Evolutionary conservation across 2,329 filamentous ascomycete species (phyloP).

Genomic region (Dothistroma septosporum): DNA sequence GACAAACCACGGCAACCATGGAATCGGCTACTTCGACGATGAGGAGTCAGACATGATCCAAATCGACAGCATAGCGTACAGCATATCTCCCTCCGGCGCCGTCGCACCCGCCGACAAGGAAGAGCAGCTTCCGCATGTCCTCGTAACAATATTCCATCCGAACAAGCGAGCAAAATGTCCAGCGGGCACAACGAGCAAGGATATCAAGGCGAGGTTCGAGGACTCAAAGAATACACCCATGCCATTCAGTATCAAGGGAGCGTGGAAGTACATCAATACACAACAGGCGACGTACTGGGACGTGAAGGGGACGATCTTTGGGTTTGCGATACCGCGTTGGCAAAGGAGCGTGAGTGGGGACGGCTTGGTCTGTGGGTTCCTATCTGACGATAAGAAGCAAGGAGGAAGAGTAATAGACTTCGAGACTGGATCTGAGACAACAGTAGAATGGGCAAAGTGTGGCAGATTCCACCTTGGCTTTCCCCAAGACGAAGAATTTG

Average conservation of each 20-base stretch:
- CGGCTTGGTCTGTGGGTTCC: constrained; percentile 38
- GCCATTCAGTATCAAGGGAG: constrained; percentile 38
- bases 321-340: constrained; percentile 40
- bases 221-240: constrained; percentile 39
- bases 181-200: constrained; percentile 22
- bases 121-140: constrained; percentile 38
- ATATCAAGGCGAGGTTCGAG: constrained; percentile 28
- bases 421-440: constrained; percentile 33
- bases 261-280: constrained; percentile 36
- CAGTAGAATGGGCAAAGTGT: constrained; percentile 39
- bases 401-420: constrained; percentile 40
- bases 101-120: constrained; percentile 33
- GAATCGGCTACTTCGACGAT: constrained; percentile 40
- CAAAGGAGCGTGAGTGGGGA: constrained; percentile 40
- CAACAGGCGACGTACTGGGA: constrained; percentile 30
- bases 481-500: constrained; percentile 40
- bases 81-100: constrained; percentile 32
- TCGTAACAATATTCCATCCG: constrained; percentile 41
- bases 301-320: constrained; percentile 40
- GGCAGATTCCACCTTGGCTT: constrained; percentile 43
- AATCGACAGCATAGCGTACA: constrained; percentile 35
- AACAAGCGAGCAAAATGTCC: constrained; percentile 32
- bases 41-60: constrained; percentile 35
- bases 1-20: constrained; percentile 41
- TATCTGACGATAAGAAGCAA: constrained; percentile 31